A percentile compares a stretch with the other conserved stretches of the same genome.
Evolutionary conservation across 129 eudicot genomes (phyloP).

Genomic region (Daucus carota): DNA sequence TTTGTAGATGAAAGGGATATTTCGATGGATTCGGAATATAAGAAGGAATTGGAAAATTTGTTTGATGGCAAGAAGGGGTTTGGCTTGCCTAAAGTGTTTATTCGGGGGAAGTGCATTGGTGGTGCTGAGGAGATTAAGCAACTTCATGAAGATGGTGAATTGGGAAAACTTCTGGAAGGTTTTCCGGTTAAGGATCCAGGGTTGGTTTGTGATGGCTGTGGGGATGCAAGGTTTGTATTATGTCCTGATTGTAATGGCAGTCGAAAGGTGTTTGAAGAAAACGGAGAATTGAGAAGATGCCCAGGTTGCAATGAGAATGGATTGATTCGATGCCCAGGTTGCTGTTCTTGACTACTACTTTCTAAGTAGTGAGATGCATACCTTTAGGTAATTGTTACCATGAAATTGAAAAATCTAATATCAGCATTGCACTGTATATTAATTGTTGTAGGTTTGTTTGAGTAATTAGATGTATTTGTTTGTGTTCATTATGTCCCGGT

Average conservation of each 20-base stretch:
- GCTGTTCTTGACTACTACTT: slow-evolving; percentile 50
- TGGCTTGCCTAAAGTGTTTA: slow-evolving; percentile 70
- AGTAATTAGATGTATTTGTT: slow-evolving; percentile 8
- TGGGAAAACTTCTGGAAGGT: slow-evolving; percentile 57
- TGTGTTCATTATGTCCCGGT: slow-evolving; percentile 21
- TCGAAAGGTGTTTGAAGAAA: slow-evolving; percentile 69
- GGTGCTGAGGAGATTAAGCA: slow-evolving; percentile 80
- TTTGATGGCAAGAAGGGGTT: slow-evolving; percentile 54
- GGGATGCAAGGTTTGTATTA: slow-evolving; percentile 79
- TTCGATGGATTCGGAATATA: slow-evolving; percentile 80
- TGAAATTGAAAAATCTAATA: slow-evolving; percentile 6
- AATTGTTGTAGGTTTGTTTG: slow-evolving; percentile 11
- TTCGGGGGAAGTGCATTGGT: slow-evolving; percentile 58
- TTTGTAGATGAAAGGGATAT: slow-evolving; percentile 77
- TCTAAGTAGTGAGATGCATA: slow-evolving; percentile 10
- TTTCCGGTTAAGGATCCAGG: slow-evolving; percentile 45
- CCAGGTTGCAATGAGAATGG: slow-evolving; percentile 87
- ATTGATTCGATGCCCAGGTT: slow-evolving; percentile 61
- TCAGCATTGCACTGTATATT: slow-evolving; percentile 8
- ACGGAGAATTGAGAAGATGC: slow-evolving; percentile 60
- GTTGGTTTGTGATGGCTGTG: slow-evolving; percentile 63
- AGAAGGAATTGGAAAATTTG: slow-evolving; percentile 59
- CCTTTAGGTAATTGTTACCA: slow-evolving; percentile 11
- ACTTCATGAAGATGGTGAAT: slow-evolving; percentile 64
- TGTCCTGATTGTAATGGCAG: slow-evolving; percentile 82